phyloP scores from a whole-genome alignment of 495 filamentous ascomycete genomes.

The Letharia lupina region DNA sequence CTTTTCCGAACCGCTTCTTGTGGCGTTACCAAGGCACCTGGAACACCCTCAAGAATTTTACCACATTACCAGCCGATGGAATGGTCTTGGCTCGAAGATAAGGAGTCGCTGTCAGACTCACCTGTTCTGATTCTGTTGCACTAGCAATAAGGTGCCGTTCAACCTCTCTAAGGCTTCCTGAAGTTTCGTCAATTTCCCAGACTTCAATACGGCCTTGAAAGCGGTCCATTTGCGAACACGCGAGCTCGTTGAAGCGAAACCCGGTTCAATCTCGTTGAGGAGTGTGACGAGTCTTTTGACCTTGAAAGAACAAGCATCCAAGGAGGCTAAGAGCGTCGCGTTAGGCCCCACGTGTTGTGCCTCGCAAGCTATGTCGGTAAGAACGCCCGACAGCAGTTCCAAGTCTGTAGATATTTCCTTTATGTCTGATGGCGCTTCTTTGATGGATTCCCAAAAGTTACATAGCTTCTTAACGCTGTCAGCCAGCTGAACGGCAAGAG shows the following conservation, averaged over 20 bases:
- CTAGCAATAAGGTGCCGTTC: slow-evolving; percentile 16
- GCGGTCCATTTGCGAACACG: slow-evolving; percentile 22
- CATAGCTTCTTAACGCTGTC: slow-evolving; percentile 28
- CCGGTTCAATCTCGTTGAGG: slow-evolving; percentile 22
- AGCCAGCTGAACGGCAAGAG: slow-evolving; percentile 28
- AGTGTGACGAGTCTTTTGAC: slow-evolving; percentile 23
- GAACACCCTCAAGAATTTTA: no score
- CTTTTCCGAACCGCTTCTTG: no score
- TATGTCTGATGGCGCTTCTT: slow-evolving; percentile 32
- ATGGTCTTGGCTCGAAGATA: neutral
- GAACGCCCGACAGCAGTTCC: slow-evolving; percentile 25
- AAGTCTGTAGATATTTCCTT: slow-evolving; percentile 27
- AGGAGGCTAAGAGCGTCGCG: slow-evolving; percentile 10
- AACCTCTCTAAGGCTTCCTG: slow-evolving; percentile 14
- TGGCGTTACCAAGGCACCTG: no score
- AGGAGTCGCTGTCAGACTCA: neutral
- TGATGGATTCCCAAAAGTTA: slow-evolving; percentile 30
- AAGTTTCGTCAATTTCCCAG: slow-evolving; percentile 23
- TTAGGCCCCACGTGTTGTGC: slow-evolving; percentile 19
- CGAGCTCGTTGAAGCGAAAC: slow-evolving; percentile 20
- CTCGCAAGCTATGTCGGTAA: slow-evolving; percentile 24
- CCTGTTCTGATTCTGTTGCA: slow-evolving; percentile 7
- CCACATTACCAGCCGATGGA: no score
- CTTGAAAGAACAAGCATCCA: slow-evolving; percentile 14
- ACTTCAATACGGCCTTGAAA: slow-evolving; percentile 28